Conservation (phyloP, 768 basidiomycete species). For the Pleurotus pulmonarius region DNA sequence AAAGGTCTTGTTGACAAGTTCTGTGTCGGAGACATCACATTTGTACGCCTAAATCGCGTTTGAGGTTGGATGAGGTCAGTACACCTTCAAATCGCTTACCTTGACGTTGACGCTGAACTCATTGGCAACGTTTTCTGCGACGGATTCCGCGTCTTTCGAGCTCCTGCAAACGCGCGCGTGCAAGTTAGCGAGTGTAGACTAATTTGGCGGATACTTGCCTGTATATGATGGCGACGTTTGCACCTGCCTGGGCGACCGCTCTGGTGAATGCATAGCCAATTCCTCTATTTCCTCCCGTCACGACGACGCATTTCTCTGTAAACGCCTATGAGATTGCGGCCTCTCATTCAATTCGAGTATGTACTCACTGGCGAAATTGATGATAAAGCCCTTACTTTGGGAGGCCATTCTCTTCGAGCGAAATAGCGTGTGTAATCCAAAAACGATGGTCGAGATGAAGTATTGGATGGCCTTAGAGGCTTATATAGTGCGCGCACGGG, state of each 20-base stretch:
- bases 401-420: neutral
- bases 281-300: conserved; percentile 62
- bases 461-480: too few species aligned
- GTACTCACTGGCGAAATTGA: conserved; percentile 26
- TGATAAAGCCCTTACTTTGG: conserved; percentile 11
- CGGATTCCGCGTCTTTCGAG: conserved; percentile 43
- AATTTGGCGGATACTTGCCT: conserved; percentile 23
- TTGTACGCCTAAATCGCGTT: conserved; percentile 45
- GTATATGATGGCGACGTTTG: conserved; percentile 61
- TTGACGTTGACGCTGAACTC: conserved; percentile 40
- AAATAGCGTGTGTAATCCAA: too few species aligned
- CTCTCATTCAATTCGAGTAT: neutral
- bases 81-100: conserved; percentile 23
- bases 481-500: too few species aligned
- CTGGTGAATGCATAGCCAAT: conserved; percentile 54
- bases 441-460: too few species aligned
- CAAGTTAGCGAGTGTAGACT: neutral
- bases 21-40: conserved; percentile 53
- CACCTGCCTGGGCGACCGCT: conserved; percentile 52
- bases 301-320: conserved; percentile 45
- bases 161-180: conserved; percentile 26
- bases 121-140: conserved; percentile 42
- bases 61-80: neutral
- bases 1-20: conserved; percentile 40
- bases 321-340: neutral